Evolutionary conservation across 179 eudicot species (phyloP).

Genomic region (Corrigiola litoralis): DNA sequence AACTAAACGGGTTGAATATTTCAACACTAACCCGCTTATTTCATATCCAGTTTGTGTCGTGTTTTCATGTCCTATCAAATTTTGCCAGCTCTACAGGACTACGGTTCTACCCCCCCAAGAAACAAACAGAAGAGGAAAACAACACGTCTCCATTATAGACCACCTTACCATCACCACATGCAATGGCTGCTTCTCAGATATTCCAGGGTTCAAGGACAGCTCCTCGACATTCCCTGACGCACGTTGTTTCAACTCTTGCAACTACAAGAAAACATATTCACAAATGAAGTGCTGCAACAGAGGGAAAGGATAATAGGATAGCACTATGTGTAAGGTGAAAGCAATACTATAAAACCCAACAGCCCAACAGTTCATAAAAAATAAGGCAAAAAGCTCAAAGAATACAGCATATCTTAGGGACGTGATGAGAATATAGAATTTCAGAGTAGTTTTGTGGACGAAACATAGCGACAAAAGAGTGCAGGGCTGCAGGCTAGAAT

Average conservation of each 20-base stretch:
- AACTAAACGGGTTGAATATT: too few species aligned
- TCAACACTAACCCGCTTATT: too few species aligned
- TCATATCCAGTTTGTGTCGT: too few species aligned
- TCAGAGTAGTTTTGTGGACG: neutral
- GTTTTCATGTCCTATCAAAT: too few species aligned
- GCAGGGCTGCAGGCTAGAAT: neutral
- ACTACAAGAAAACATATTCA: slow-evolving; percentile 35
- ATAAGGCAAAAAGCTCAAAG: neutral
- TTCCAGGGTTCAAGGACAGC: slow-evolving; percentile 65
- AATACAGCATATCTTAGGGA: neutral
- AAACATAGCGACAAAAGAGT: neutral
- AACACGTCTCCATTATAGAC: neutral
- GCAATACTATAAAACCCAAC: neutral
- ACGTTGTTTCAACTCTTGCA: slow-evolving; percentile 91
- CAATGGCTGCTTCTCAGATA: slow-evolving; percentile 92
- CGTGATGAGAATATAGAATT: neutral
- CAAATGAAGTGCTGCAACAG: neutral
- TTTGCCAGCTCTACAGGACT: too few species aligned
- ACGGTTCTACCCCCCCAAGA: neutral
- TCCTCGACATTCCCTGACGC: slow-evolving; percentile 81
- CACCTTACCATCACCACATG: slow-evolving; percentile 92
- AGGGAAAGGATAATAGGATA: neutral
- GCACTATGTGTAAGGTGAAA: neutral
- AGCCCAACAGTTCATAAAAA: neutral
- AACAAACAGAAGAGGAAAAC: neutral